Evolutionary conservation across 306 rosid genomes (phyloP), one percentile per base, ranked within the genome.

Genomic region (Dryas alaskensis): DNA sequence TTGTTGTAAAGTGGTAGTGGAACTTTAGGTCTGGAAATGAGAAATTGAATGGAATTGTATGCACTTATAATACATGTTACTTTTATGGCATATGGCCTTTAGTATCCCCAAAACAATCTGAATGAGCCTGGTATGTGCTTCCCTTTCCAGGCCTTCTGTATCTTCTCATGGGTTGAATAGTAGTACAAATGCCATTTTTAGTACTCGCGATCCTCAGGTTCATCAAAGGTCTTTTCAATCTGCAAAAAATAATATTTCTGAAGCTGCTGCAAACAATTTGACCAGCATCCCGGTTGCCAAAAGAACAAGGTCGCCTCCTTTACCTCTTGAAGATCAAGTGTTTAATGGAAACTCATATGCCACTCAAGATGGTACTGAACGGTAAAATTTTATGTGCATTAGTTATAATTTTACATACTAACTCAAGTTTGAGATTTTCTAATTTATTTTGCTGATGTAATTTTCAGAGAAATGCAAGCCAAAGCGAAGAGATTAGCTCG

Each of bases 401-500:
- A 10, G 27, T 54, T 78, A 60, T 31, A 22, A 81, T 75, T 78
- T 64, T 42, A 59, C 58, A 45, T 62, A 57, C 51, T 72, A 59
- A 63, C 19, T 11, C 64, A 66, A 73, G 52, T 42, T 70, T 70
- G 69, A 49, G 52, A 47, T 25, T 61, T 72, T 45, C 69, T 44
- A 70, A 25, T 11, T 16, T 42, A 45, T 37, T 52, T 69, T 27
- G 49, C 10, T 62, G 76, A 74, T 81, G 50, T 54, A 43, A 52
- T 69, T 79, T 78, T 39, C 82, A 94, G 99, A 40, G 97, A 94
- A 84, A 82, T 73, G 78, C 84, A 78, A 85, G 96, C 97, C 69
- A 94, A 94, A 86, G 97, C 97, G 65, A 94, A 90, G 90, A 88
- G 99, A 69, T 82, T 87, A 79, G 97, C 92, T 48, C 96, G 97